Conservation (phyloP, 495 filamentous ascomycete species). For the Cercophora sp. region DNA sequence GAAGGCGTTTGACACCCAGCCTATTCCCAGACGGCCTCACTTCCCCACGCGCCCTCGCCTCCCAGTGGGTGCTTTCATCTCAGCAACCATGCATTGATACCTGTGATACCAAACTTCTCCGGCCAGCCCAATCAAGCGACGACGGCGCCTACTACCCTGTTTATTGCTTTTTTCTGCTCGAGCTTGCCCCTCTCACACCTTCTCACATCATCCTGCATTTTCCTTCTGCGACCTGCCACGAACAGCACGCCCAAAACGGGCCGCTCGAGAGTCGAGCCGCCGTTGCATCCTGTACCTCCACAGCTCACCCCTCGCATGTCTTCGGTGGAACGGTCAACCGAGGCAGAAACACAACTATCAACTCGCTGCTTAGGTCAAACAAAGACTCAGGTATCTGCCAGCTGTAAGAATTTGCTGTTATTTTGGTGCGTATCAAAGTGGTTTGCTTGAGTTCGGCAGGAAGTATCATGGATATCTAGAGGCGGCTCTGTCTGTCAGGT, state of each 20-base stretch:
- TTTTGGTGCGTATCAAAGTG: too few species aligned
- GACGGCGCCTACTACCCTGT: conserved; percentile 3
- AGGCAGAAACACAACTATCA: conserved; percentile 4
- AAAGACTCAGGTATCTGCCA: too few species aligned
- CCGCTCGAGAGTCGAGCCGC: conserved; percentile 21
- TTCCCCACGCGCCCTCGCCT: conserved; percentile 14
- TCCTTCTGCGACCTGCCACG: not conserved
- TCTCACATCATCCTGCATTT: conserved; percentile 1
- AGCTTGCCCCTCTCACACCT: not conserved
- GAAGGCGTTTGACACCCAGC: not conserved
- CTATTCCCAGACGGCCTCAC: conserved; percentile 1
- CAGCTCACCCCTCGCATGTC: conserved; percentile 17
- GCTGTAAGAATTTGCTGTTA: too few species aligned
- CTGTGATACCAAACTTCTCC: conserved; percentile 29
- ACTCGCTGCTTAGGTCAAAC: not conserved
- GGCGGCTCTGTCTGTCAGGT: too few species aligned
- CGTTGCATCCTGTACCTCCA: conserved; percentile 23
- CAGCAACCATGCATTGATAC: conserved; percentile 29
- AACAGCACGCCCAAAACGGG: conserved; percentile 9
- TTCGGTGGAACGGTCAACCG: conserved; percentile 15
- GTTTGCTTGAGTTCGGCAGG: too few species aligned
- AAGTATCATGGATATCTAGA: too few species aligned
- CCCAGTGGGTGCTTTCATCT: conserved; percentile 21
- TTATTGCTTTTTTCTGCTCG: conserved; percentile 14
- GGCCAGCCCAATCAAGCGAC: conserved; percentile 16